Conservation (phyloP, 108 stramenopile species). For the Epipyxis sp. region DNA sequence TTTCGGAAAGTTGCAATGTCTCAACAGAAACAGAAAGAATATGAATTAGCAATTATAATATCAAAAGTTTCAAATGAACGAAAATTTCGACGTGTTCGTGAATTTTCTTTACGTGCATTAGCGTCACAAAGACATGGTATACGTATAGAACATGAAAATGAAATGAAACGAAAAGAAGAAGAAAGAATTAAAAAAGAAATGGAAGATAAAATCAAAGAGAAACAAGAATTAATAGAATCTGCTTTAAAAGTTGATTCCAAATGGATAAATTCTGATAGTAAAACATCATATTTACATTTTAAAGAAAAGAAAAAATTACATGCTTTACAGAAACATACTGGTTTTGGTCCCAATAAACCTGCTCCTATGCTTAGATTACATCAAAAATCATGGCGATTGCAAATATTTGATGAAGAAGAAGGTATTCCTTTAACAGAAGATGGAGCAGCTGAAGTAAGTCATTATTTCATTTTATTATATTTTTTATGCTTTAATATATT, state of each 20-base stretch:
- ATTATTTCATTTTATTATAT: too few species aligned
- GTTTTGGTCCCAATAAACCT: neutral
- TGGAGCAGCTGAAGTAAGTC: neutral
- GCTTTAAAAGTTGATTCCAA: neutral
- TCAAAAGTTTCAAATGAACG: neutral
- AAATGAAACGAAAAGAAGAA: neutral
- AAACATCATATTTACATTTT: neutral
- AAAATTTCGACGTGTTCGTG: neutral
- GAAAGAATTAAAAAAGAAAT: neutral
- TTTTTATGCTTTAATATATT: too few species aligned
- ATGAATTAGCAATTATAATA: neutral
- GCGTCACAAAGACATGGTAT: neutral
- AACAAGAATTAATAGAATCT: neutral
- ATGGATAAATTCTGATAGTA: neutral
- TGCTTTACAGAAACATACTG: neutral
- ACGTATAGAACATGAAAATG: neutral
- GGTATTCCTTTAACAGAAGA: conserved; percentile 2
- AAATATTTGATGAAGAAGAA: conserved; percentile 2
- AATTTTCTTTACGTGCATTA: conserved; percentile 1
- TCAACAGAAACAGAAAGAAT: neutral
- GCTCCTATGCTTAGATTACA: neutral
- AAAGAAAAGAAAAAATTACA: neutral
- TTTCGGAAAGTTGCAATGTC: neutral
- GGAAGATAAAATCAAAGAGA: neutral
- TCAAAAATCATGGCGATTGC: neutral